These are phyloP conservation scores for Trichoderma koningii DNA, from an alignment of 2,329 filamentous ascomycete genomes.

Conservation along the genomic window DNA sequence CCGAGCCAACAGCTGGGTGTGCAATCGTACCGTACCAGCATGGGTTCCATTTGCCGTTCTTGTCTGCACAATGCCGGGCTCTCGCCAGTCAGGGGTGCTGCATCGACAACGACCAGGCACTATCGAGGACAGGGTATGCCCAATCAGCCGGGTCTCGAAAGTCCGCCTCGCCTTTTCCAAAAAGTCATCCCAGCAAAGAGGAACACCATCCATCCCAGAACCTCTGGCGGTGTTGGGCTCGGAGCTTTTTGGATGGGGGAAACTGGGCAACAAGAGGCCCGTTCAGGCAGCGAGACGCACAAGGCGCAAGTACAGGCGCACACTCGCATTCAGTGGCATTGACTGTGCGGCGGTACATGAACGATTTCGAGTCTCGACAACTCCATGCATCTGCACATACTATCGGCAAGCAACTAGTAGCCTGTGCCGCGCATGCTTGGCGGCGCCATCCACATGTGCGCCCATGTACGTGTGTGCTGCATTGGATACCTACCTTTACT, in stretches of 20 bases:
- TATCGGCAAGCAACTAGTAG: conserved; percentile 3
- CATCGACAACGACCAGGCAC: conserved; percentile 10
- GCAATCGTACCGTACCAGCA: background rate
- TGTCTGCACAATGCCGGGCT: conserved; percentile 13
- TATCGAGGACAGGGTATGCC: conserved; percentile 7
- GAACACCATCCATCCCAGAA: background rate
- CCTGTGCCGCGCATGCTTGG: background rate
- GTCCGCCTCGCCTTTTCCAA: conserved; percentile 2
- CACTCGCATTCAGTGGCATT: conserved; percentile 15
- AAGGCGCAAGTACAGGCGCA: background rate
- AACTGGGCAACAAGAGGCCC: background rate
- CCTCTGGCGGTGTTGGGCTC: conserved; percentile 1
- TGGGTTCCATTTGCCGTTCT: background rate
- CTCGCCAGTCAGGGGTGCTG: conserved; percentile 1
- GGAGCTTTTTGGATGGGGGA: background rate
- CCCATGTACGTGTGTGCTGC: conserved; percentile 18
- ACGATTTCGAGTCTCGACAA: conserved; percentile 14
- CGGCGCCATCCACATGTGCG: background rate
- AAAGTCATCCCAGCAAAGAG: conserved; percentile 12
- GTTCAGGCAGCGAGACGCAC: conserved; percentile 11
- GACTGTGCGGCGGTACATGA: conserved; percentile 14
- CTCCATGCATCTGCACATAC: conserved; percentile 22
- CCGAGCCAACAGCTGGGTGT: conserved; percentile 1
- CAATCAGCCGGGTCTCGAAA: conserved; percentile 24
- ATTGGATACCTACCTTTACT: background rate